Evolutionary conservation across 345 rosid species (phyloP).

Genomic region (Geranium brycei): DNA sequence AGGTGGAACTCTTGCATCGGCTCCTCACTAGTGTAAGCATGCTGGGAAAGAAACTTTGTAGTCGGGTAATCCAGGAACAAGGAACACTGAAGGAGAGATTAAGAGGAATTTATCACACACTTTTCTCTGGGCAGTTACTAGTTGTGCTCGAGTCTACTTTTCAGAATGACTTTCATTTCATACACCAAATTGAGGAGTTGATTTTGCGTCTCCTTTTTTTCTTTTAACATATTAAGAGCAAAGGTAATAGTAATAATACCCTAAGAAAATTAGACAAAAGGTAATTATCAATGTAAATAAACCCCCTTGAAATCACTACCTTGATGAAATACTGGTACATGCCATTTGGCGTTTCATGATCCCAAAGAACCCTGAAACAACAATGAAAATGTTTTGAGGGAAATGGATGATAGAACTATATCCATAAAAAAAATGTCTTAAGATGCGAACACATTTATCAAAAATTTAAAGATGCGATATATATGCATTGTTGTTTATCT

Average conservation of each 20-base stretch:
- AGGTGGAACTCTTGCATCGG: too few relatives aligned
- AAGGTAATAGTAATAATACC: background rate
- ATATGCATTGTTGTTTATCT: too few relatives aligned
- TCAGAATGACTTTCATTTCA: too few relatives aligned
- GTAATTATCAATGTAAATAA: background rate
- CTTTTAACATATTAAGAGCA: background rate
- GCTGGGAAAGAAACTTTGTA: too few relatives aligned
- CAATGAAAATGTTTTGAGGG: background rate
- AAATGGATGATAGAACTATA: background rate
- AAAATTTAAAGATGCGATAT: too few relatives aligned
- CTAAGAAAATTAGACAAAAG: background rate
- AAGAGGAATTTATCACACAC: too few relatives aligned
- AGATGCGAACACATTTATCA: background rate
- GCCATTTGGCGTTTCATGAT: constrained; percentile 32
- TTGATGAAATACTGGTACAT: constrained; percentile 66
- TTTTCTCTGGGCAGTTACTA: too few relatives aligned
- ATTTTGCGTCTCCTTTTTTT: background rate
- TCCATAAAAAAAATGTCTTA: background rate
- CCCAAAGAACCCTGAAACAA: constrained; percentile 50
- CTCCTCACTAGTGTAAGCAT: too few relatives aligned
- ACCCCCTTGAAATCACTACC: constrained; percentile 23
- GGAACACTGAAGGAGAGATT: too few relatives aligned
- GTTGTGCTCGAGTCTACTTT: too few relatives aligned
- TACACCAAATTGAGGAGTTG: background rate
- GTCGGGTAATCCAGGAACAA: too few relatives aligned